Percentiles rank a stretch among this genome's conserved stretches.
These are phyloP conservation scores for Fusarium sp. DNA, from an alignment of 2,329 filamentous ascomycete genomes.

Conservation along the genomic window DNA sequence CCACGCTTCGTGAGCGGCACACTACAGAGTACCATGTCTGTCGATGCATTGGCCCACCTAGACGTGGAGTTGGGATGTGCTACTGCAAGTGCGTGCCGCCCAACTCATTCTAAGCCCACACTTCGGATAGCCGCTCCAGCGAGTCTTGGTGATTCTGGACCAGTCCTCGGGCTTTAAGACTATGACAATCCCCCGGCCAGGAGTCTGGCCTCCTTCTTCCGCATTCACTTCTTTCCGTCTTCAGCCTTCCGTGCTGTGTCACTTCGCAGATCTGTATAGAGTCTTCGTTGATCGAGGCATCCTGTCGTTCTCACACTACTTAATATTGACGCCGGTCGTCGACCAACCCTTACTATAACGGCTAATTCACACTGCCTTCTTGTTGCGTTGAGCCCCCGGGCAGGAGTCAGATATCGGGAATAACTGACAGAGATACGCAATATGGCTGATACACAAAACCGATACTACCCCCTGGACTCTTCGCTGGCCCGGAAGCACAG, in stretches of 20 bases:
- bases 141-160: conserved; percentile 26
- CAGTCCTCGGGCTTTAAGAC: conserved; percentile 44
- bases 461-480: conserved; percentile 60
- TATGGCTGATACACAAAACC: conserved; percentile 58
- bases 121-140: conserved; percentile 43
- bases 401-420: conserved; percentile 45
- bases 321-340: conserved; percentile 54
- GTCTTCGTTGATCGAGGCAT: conserved; percentile 59
- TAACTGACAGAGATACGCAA: conserved; percentile 50
- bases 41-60: conserved; percentile 41
- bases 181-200: conserved; percentile 43
- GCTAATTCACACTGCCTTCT: conserved; percentile 37
- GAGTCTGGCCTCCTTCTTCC: conserved; percentile 45
- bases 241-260: conserved; percentile 43
- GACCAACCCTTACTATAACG: conserved; percentile 34
- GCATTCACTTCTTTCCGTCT: conserved; percentile 51
- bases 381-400: conserved; percentile 28
- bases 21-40: conserved; percentile 27
- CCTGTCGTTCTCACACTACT: conserved; percentile 51
- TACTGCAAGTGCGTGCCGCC: conserved; percentile 44
- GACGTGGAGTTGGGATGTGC: conserved; percentile 33
- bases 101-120: conserved; percentile 15
- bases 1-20: conserved; percentile 21
- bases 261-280: conserved; percentile 46
- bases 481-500: conserved; percentile 67